These are phyloP conservation scores for Botryotinia globosa DNA, from an alignment of 2,329 filamentous ascomycete genomes.

Conservation along the genomic window DNA sequence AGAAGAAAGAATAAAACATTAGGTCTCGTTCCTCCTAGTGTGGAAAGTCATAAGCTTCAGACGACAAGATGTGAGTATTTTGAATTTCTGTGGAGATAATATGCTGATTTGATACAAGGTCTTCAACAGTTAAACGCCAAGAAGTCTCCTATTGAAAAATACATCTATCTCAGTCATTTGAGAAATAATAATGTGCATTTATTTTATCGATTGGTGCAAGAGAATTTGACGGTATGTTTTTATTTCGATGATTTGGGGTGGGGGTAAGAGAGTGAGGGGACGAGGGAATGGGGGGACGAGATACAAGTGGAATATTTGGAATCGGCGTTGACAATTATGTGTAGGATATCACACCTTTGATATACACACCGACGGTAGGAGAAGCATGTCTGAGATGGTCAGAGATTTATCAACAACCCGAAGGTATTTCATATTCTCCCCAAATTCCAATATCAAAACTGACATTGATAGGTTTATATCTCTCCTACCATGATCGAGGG, in stretches of 20 bases:
- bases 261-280: too few species aligned
- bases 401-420: slow-evolving; percentile 69
- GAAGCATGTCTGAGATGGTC: slow-evolving; percentile 73
- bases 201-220: slow-evolving; percentile 35
- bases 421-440: slow-evolving; percentile 45
- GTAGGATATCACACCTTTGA: slow-evolving; percentile 49
- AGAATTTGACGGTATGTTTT: slow-evolving; percentile 33
- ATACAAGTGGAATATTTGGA: neutral
- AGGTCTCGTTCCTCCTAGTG: slow-evolving; percentile 35
- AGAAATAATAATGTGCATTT: slow-evolving; percentile 35
- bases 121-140: slow-evolving; percentile 36
- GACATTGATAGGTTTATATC: slow-evolving; percentile 53
- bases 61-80: slow-evolving; percentile 32
- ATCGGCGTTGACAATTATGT: neutral
- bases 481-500: slow-evolving; percentile 66
- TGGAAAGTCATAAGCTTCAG: slow-evolving; percentile 35
- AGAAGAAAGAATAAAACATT: slow-evolving; percentile 31
- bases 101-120: slow-evolving; percentile 24
- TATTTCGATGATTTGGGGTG: neutral
- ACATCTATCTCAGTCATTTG: slow-evolving; percentile 36
- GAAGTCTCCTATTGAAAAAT: slow-evolving; percentile 36
- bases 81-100: neutral
- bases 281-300: neutral
- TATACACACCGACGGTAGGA: slow-evolving; percentile 63
- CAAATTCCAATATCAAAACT: neutral